Percentiles rank a stretch among this genome's conserved stretches.
phyloP scores from a whole-genome alignment of 345 rosid species.

The Euphorbia lathyris region DNA sequence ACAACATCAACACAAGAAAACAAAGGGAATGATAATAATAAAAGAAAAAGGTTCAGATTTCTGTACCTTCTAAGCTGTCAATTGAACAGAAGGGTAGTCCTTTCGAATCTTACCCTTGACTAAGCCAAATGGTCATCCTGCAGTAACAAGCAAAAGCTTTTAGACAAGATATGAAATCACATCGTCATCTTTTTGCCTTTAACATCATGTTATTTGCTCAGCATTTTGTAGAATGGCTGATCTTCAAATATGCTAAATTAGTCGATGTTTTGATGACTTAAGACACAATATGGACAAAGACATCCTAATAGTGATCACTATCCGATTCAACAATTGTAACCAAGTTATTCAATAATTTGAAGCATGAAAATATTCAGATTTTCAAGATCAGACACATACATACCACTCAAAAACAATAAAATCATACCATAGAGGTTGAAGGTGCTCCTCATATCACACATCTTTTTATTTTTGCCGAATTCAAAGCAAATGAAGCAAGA shows the following conservation, averaged over 20 bases:
- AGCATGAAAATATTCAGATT: background rate
- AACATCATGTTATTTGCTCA: background rate
- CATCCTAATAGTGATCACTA: background rate
- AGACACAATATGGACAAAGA: background rate
- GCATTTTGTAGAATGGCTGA: background rate
- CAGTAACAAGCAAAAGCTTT: conserved; percentile 2
- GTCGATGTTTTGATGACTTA: background rate
- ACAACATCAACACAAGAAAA: background rate
- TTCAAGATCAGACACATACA: background rate
- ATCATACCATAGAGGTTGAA: too few species aligned
- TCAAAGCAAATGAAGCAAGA: too few species aligned
- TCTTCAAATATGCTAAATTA: background rate
- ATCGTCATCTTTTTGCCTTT: background rate
- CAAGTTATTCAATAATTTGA: too few species aligned
- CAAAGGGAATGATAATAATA: background rate
- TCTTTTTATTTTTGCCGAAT: too few species aligned
- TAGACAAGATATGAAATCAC: background rate
- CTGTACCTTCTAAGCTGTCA: conserved; percentile 84
- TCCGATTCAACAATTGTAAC: background rate
- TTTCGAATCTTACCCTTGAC: conserved; percentile 61
- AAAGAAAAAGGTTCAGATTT: background rate
- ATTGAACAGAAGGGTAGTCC: conserved; percentile 85
- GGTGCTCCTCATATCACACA: too few species aligned
- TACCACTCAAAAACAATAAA: background rate
- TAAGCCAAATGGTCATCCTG: conserved; percentile 74